Base-by-base conservation (phyloP, 2,329 filamentous ascomycete genomes). In the Talaromyces sp. region DNA sequence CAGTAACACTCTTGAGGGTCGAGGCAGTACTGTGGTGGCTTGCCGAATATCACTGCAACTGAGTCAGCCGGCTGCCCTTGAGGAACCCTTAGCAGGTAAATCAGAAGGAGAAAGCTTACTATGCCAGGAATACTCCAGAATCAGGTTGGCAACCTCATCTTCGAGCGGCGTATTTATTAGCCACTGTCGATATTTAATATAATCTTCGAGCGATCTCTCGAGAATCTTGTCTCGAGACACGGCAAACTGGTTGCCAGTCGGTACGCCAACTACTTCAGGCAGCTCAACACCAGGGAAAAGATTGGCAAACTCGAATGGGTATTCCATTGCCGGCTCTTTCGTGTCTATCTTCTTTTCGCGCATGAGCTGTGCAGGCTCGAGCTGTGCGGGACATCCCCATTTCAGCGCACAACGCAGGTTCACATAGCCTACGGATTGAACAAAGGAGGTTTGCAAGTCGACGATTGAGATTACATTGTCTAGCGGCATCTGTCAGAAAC, bases 111-210 rank as follows among this genome's bases (percentile, higher is more conserved):
- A 14, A n/a, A 70, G 79, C 70, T 72, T 75, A 76, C 80, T 82
- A 65, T 84, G 82, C 82, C 82, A 84, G 14, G 76, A 77, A 70
- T 83, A 84, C 66, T 84, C 82, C 68, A 83, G 70, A 12, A 84
- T 72, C 14, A 80, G 68, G 3, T 81, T 81, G 56, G 76, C 79
- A 21, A 81, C 74, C 27, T 71, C 71, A 63, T 82, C 78, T 1
- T 69, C 68, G 56, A 83, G 63, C 0, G 74, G 64, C 0, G 80
- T 82, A 0, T 77, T 68, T 11, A 81, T 60, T 8, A 83, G 65
- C 80, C 81, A 83, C 17, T 75, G 66, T 12, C 79, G 72, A 61
- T 76, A 78, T 10, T 72, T 67, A 43, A 76, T 67, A 62, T 83
- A 83, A 14, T 82, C 76, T 10, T 69, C 70, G 54, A 69, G 69